phyloP scores from a whole-genome alignment of 1,139 yeast species.

The Kodamaea ohmeri region DNA sequence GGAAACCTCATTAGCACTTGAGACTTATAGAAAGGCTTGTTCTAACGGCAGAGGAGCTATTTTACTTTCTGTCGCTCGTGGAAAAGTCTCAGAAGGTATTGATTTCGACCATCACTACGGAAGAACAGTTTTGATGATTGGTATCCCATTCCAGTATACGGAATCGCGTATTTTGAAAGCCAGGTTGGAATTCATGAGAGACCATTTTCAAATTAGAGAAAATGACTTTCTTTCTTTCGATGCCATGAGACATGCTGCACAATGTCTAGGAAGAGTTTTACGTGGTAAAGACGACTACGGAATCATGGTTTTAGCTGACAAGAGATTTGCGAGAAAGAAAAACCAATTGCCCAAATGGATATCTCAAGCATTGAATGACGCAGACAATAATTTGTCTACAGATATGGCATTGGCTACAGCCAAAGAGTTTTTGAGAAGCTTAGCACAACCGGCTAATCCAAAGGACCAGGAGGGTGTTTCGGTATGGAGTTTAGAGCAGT shows the following conservation, averaged over 20 bases:
- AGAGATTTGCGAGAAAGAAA: slow-evolving; percentile 84
- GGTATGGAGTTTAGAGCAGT: slow-evolving; percentile 82
- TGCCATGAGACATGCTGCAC: slow-evolving; percentile 99
- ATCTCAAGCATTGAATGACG: slow-evolving; percentile 85
- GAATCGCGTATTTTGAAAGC: slow-evolving; percentile 96
- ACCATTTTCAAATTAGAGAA: slow-evolving; percentile 87
- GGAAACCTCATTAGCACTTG: slow-evolving; percentile 92
- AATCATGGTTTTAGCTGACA: slow-evolving; percentile 94
- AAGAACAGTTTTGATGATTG: slow-evolving; percentile 96
- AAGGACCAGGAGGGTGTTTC: slow-evolving; percentile 93
- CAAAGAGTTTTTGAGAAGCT: slow-evolving; percentile 82
- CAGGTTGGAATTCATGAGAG: slow-evolving; percentile 86
- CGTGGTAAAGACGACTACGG: slow-evolving; percentile 99
- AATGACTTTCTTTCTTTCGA: slow-evolving; percentile 95
- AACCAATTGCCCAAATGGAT: slow-evolving; percentile 96
- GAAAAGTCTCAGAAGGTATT: slow-evolving; percentile 96
- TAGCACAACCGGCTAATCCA: slow-evolving; percentile 92
- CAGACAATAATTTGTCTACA: slow-evolving; percentile 87
- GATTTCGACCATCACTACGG: slow-evolving; percentile 99
- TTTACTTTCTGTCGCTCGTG: slow-evolving; percentile 94
- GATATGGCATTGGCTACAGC: slow-evolving; percentile 98
- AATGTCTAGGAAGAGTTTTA: slow-evolving; percentile 92
- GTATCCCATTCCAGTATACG: slow-evolving; percentile 97
- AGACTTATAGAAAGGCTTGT: slow-evolving; percentile 94
- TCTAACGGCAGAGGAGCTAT: slow-evolving; percentile 98